phyloP scores from a whole-genome alignment of 2,329 filamentous ascomycete genomes.

The Botryotinia convoluta region DNA sequence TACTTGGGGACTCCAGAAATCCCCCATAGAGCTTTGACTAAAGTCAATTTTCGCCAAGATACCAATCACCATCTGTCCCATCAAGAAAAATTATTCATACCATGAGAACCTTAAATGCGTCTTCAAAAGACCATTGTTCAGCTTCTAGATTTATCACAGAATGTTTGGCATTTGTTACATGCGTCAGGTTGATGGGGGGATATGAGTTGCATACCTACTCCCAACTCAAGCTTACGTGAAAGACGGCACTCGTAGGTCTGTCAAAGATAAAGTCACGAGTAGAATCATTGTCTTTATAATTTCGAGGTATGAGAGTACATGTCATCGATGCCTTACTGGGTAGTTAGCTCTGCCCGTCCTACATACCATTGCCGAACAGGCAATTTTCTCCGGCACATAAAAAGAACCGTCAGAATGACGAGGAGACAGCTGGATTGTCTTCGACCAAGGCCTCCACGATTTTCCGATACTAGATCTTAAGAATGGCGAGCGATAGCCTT shows the following conservation, averaged over 20 bases:
- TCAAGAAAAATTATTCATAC: not conserved
- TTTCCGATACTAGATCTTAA: not conserved
- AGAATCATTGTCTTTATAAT: not conserved
- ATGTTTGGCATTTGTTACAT: not conserved
- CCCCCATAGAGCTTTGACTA: constrained; percentile 7
- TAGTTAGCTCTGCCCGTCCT: not conserved
- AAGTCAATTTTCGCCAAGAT: not conserved
- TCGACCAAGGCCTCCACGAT: not conserved
- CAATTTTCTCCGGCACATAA: not conserved
- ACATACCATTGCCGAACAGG: not conserved
- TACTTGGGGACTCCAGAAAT: not conserved
- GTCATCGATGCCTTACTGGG: not conserved
- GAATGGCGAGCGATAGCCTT: not conserved
- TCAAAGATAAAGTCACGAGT: not conserved
- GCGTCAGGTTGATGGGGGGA: not conserved
- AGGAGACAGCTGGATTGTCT: not conserved
- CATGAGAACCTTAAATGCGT: not conserved
- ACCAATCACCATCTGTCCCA: not conserved
- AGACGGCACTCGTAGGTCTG: not conserved
- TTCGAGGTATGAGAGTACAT: not conserved
- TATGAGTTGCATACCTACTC: not conserved
- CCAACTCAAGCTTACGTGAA: not conserved
- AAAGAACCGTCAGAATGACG: not conserved
- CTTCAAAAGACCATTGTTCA: not conserved
- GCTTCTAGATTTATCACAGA: not conserved